phyloP scores from a whole-genome alignment of 1,284 basidiomycete species.

The Cutaneotrichosporon daszewskae region DNA sequence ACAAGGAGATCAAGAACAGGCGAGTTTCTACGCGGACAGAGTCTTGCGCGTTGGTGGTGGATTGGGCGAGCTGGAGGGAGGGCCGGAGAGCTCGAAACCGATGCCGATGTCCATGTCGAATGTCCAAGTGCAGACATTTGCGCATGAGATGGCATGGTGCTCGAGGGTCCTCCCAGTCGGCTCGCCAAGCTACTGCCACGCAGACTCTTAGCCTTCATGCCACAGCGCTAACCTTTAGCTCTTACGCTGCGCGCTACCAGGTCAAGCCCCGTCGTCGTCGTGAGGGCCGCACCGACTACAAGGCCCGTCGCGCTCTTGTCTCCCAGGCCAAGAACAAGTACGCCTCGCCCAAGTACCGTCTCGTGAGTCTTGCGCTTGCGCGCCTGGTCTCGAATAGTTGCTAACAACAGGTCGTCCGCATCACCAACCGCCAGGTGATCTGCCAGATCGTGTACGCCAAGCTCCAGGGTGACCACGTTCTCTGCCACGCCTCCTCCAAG shows the following conservation, averaged over 20 bases:
- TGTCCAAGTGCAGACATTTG: no score
- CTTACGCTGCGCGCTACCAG: slow-evolving; percentile 98
- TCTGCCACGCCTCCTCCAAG: slow-evolving; percentile 78
- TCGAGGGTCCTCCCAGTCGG: no score
- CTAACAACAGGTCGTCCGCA: slow-evolving; percentile 68
- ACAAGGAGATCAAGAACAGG: slow-evolving; percentile 54
- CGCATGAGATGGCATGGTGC: no score
- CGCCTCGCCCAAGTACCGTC: slow-evolving; percentile 96
- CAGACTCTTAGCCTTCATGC: no score
- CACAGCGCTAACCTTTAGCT: no score
- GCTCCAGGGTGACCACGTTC: slow-evolving; percentile 91
- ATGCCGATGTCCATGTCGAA: no score
- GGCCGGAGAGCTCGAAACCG: no score
- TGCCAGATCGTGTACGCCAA: slow-evolving; percentile 95
- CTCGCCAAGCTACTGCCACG: no score
- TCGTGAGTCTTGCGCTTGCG: slow-evolving; percentile 53
- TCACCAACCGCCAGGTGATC: slow-evolving; percentile 90
- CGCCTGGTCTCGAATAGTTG: background rate
- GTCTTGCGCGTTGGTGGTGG: no score
- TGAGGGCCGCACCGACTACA: slow-evolving; percentile 99
- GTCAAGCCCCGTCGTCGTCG: slow-evolving; percentile 91
- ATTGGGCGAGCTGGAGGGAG: no score
- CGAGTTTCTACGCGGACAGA: no score
- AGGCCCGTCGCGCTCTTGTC: slow-evolving; percentile 54
- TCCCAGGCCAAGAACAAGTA: slow-evolving; percentile 99